phyloP scores from a whole-genome alignment of 2,329 filamentous ascomycete genomes.

The Alternaria burnsii region DNA sequence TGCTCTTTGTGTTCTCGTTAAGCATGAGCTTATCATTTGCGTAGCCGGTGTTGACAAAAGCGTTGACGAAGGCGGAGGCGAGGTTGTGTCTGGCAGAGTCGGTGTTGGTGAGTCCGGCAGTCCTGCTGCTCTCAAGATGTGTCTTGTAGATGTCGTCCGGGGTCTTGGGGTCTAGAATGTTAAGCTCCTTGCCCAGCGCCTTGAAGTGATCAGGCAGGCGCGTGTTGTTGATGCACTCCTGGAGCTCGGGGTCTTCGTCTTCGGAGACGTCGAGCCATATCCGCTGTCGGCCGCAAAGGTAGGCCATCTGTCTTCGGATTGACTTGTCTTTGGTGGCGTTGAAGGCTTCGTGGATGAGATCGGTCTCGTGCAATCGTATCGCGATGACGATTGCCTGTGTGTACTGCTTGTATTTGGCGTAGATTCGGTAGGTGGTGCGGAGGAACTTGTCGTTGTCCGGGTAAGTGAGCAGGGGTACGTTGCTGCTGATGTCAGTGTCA shows the following conservation, averaged over 20 bases:
- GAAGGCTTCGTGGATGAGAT: slow-evolving; percentile 84
- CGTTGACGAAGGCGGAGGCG: slow-evolving; percentile 94
- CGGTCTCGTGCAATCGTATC: slow-evolving; percentile 87
- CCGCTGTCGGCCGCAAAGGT: slow-evolving; percentile 89
- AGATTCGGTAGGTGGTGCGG: slow-evolving; percentile 90
- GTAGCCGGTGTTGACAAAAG: slow-evolving; percentile 95
- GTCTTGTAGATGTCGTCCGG: slow-evolving; percentile 99
- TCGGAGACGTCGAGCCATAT: slow-evolving; percentile 80
- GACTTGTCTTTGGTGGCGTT: slow-evolving; percentile 80
- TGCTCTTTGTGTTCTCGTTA: slow-evolving; percentile 80
- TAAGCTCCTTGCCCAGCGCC: slow-evolving; percentile 90
- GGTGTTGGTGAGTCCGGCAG: slow-evolving; percentile 90
- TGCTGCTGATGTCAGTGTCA: slow-evolving; percentile 61
- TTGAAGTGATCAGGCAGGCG: slow-evolving; percentile 93
- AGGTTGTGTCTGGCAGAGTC: slow-evolving; percentile 97
- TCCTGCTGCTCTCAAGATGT: slow-evolving; percentile 93
- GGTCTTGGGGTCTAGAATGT: slow-evolving; percentile 94
- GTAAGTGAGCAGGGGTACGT: slow-evolving; percentile 97
- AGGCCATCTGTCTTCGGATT: slow-evolving; percentile 91
- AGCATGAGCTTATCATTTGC: slow-evolving; percentile 98
- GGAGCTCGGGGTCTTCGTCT: slow-evolving; percentile 76
- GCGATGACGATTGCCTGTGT: slow-evolving; percentile 93
- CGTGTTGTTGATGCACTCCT: slow-evolving; percentile 86
- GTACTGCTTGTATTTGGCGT: slow-evolving; percentile 90
- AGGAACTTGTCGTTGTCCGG: slow-evolving; percentile 97